phyloP scores from a whole-genome alignment of 1,284 basidiomycete species.

The Ceratobasidium sp. region DNA sequence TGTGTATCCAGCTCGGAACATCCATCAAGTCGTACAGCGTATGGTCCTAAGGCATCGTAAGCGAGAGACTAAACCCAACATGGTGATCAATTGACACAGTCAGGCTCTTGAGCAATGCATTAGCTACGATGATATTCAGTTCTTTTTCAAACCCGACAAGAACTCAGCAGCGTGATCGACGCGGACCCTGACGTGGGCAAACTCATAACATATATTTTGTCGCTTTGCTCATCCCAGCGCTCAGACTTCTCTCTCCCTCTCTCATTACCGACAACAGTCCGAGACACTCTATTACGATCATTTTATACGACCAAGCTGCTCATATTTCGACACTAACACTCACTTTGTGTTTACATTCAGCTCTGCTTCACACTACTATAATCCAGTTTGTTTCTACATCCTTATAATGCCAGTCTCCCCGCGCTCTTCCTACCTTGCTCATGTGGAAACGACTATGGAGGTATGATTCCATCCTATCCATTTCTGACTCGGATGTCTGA shows the following conservation, averaged over 20 bases:
- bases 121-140: not conserved
- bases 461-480: not conserved
- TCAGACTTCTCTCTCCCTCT: not conserved
- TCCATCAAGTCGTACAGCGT: not conserved
- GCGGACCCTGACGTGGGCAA: constrained; percentile 16
- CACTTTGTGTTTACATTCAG: not conserved
- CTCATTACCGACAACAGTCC: not conserved
- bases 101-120: not conserved
- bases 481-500: not conserved
- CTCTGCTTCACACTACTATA: not conserved
- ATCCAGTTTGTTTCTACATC: not conserved
- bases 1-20: not conserved
- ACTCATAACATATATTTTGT: not conserved
- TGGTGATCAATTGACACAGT: not conserved
- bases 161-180: constrained; percentile 2
- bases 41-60: not conserved
- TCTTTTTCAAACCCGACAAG: constrained; percentile 11
- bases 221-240: not conserved
- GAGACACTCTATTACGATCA: not conserved
- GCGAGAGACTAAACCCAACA: not conserved
- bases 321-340: not conserved
- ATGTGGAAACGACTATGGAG: constrained; percentile 26
- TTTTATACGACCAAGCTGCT: not conserved
- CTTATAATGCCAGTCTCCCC: too few relatives aligned
- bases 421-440: too few relatives aligned